Evolutionary conservation across 2,329 filamentous ascomycete species (phyloP).

Genomic region (Hypoxylon sp.): DNA sequence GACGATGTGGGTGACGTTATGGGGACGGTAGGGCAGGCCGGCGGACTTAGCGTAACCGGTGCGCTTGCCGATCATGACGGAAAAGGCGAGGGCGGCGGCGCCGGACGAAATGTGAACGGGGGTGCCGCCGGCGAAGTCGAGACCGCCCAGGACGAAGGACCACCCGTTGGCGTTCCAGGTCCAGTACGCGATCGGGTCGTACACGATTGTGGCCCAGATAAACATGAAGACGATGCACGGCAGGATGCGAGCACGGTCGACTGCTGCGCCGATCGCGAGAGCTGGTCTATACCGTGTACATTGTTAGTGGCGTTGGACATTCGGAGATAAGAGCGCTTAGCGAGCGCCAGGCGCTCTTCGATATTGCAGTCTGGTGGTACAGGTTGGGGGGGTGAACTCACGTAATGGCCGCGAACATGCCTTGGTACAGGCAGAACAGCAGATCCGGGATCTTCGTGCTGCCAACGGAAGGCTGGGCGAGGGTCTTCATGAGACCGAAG

Average conservation of each 20-base stretch:
- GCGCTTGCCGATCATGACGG: constrained; percentile 80
- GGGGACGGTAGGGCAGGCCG: constrained; percentile 76
- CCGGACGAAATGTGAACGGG: constrained; percentile 83
- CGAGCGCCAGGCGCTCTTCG: neutral
- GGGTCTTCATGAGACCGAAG: constrained; percentile 83
- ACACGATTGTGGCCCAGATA: constrained; percentile 79
- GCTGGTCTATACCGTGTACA: constrained; percentile 60
- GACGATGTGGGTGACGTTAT: constrained; percentile 81
- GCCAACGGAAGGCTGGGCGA: constrained; percentile 82
- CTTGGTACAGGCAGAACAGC: constrained; percentile 87
- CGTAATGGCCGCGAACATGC: constrained; percentile 93
- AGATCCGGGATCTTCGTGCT: constrained; percentile 82
- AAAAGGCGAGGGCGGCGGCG: constrained; percentile 79
- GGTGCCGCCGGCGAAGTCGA: constrained; percentile 82
- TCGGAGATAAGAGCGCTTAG: neutral
- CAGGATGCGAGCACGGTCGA: constrained; percentile 73
- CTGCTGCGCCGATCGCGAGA: constrained; percentile 72
- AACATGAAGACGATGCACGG: constrained; percentile 77
- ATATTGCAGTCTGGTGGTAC: too few relatives aligned
- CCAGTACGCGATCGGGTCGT: constrained; percentile 82
- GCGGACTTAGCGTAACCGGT: constrained; percentile 72
- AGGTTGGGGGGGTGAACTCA: constrained; percentile 61
- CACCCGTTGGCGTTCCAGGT: constrained; percentile 83
- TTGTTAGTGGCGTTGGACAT: constrained; percentile 21
- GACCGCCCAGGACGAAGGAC: constrained; percentile 76